These are phyloP conservation scores for Saccharomyces hybrid DNA, from an alignment of 1,139 yeast genomes.

Conservation along the genomic window DNA sequence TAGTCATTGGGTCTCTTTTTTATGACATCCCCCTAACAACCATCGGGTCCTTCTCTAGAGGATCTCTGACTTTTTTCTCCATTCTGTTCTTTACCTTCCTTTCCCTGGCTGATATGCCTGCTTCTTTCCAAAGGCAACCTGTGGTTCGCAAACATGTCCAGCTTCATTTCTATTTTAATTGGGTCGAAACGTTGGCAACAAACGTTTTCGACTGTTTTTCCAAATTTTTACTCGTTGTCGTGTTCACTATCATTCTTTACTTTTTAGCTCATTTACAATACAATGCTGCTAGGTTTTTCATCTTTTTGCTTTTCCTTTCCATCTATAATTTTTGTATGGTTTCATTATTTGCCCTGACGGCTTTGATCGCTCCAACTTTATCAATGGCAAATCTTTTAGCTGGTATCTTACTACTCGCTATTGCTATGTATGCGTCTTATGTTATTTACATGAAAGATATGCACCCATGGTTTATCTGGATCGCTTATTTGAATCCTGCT, in stretches of 20 bases:
- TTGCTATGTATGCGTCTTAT: conserved; percentile 46
- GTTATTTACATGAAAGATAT: conserved; percentile 45
- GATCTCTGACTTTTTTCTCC: conserved; percentile 45
- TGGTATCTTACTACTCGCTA: conserved; percentile 39
- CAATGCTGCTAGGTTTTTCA: conserved; percentile 46
- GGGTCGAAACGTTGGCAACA: conserved; percentile 43
- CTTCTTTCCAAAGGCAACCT: conserved; percentile 40
- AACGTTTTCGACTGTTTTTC: conserved; percentile 39
- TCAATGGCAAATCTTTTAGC: conserved; percentile 46
- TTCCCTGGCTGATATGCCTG: conserved; percentile 44
- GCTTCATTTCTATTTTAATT: conserved; percentile 43
- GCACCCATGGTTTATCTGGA: conserved; percentile 56
- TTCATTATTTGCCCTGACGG: conserved; percentile 39
- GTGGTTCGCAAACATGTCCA: conserved; percentile 44
- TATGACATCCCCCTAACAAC: conserved; percentile 38
- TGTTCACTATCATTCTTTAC: conserved; percentile 40
- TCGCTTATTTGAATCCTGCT: conserved; percentile 47
- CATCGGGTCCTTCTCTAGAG: conserved; percentile 45
- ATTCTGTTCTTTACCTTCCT: conserved; percentile 44
- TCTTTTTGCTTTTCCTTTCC: conserved; percentile 38
- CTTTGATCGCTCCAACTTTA: conserved; percentile 37
- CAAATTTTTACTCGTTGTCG: conserved; percentile 35
- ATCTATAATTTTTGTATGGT: conserved; percentile 35
- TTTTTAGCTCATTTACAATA: conserved; percentile 43
- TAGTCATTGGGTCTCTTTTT: conserved; percentile 45